phyloP scores from a whole-genome alignment of 2,329 filamentous ascomycete species.

The Hirsutella thompsonii region DNA sequence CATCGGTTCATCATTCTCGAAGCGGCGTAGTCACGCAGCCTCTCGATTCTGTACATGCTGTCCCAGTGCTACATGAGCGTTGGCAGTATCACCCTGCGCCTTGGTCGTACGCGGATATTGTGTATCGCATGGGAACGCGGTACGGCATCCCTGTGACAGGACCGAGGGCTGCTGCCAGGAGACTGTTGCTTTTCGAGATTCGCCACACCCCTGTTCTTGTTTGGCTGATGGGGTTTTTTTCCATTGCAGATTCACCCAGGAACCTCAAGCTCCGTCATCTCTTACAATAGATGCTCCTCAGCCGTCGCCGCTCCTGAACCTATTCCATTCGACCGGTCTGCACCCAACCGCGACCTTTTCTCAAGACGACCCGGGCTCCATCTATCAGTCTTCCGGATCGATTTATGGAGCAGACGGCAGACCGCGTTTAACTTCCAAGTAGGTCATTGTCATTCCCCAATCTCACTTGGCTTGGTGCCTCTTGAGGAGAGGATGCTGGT shows the following conservation, averaged over 20 bases:
- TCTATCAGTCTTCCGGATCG: constrained; percentile 30
- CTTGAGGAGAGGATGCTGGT: background rate
- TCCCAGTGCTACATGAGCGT: constrained; percentile 27
- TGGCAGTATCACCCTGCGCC: constrained; percentile 29
- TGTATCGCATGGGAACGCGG: constrained; percentile 21
- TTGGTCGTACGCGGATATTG: constrained; percentile 15
- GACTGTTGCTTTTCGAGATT: constrained; percentile 8
- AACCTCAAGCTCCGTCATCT: constrained; percentile 33
- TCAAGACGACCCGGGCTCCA: constrained; percentile 34
- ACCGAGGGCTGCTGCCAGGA: constrained; percentile 2
- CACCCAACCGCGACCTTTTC: constrained; percentile 34
- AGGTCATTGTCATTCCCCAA: constrained; percentile 17
- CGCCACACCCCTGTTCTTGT: constrained; percentile 4
- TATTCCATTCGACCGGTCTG: constrained; percentile 37
- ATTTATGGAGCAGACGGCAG: constrained; percentile 39
- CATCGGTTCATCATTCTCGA: constrained; percentile 3
- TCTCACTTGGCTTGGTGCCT: background rate
- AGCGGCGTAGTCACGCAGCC: constrained; percentile 4
- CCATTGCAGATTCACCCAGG: constrained; percentile 43
- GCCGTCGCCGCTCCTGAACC: constrained; percentile 34
- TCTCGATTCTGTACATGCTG: constrained; percentile 6
- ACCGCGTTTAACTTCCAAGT: constrained; percentile 42
- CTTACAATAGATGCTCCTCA: constrained; percentile 41
- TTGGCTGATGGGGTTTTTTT: constrained; percentile 11
- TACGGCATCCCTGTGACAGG: constrained; percentile 22